phyloP scores from a whole-genome alignment of 768 basidiomycete species.

The Crassisporium funariophilum region DNA sequence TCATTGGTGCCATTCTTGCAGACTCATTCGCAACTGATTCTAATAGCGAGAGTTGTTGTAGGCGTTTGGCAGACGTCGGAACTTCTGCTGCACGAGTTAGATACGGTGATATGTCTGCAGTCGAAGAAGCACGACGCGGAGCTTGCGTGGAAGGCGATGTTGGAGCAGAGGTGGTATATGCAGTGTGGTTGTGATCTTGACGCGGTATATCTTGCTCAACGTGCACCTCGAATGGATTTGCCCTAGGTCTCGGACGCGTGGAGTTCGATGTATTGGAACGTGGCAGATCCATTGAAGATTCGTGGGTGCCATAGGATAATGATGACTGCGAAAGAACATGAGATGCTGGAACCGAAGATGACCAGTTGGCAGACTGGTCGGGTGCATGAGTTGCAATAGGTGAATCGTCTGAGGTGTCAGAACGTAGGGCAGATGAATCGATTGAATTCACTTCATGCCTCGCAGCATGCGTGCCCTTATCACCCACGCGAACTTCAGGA shows the following conservation, averaged over 20 bases:
- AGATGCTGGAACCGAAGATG: slow-evolving; percentile 16
- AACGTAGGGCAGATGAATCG: slow-evolving; percentile 9
- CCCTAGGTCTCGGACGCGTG: too few species aligned
- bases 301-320: not conserved
- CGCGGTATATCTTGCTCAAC: slow-evolving; percentile 5
- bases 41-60: slow-evolving; percentile 71
- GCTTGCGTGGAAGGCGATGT: slow-evolving; percentile 28
- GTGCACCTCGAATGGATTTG: too few species aligned
- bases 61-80: slow-evolving; percentile 58
- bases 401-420: slow-evolving; percentile 17
- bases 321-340: not conserved
- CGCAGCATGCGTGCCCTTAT: not conserved
- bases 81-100: slow-evolving; percentile 55
- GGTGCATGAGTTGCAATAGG: slow-evolving; percentile 10
- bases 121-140: slow-evolving; percentile 46
- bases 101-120: slow-evolving; percentile 73
- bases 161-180: slow-evolving; percentile 16
- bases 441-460: not conserved
- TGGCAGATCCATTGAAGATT: not conserved
- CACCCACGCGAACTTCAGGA: slow-evolving; percentile 2
- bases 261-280: not conserved
- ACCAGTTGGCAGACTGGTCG: slow-evolving; percentile 15
- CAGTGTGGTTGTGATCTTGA: not conserved
- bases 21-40: slow-evolving; percentile 78
- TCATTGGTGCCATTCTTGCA: slow-evolving; percentile 54